Conservation (phyloP, 2,329 filamentous ascomycete genomes). For the Podosphaera fusca region DNA sequence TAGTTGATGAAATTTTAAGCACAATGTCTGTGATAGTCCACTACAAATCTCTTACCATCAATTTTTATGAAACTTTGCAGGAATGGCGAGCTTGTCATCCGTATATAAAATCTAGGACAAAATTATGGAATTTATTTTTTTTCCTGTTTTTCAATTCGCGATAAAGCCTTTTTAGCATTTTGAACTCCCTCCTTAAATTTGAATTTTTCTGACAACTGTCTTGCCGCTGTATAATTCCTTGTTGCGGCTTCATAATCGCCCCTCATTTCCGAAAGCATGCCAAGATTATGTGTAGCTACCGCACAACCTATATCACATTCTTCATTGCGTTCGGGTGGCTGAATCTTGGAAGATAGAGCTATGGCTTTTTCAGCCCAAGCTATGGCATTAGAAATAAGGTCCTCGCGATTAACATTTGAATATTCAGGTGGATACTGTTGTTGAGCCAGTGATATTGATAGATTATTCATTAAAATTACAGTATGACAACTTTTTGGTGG, state of each 20-base stretch:
- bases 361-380: constrained; percentile 65
- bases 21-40: no score
- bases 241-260: constrained; percentile 41
- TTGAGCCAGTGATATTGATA: constrained; percentile 47
- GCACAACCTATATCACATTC: constrained; percentile 73
- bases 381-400: constrained; percentile 44
- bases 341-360: constrained; percentile 38
- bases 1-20: no score
- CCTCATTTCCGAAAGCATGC: constrained; percentile 57
- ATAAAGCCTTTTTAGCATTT: constrained; percentile 29
- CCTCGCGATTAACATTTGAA: constrained; percentile 28
- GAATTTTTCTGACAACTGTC: constrained; percentile 32
- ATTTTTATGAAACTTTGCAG: no score
- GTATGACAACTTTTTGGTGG: constrained; percentile 47
- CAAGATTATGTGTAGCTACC: constrained; percentile 67
- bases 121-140: background rate
- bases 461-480: constrained; percentile 69
- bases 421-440: constrained; percentile 16
- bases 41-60: no score
- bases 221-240: constrained; percentile 44
- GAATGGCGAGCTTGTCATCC: no score
- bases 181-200: constrained; percentile 27
- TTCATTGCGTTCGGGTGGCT: constrained; percentile 40
- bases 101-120: background rate
- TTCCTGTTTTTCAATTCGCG: constrained; percentile 6